Evolutionary conservation across 2,329 filamentous ascomycete species (phyloP).

Genomic region (Beauveria brongniartii): DNA sequence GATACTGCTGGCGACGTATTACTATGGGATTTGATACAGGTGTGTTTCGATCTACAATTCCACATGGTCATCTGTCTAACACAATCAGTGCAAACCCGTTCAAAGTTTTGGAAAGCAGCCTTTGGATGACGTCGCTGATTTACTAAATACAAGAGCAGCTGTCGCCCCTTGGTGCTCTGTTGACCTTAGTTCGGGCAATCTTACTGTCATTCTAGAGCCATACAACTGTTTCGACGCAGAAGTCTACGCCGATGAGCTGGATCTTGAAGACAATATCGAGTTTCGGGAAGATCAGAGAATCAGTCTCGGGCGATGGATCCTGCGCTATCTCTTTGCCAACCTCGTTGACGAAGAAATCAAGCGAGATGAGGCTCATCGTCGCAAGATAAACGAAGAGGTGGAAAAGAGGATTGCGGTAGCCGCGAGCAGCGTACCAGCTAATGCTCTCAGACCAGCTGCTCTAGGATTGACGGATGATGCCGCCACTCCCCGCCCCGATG

Average conservation of each 20-base stretch:
- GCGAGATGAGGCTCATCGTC: constrained; percentile 67
- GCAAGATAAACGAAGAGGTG: constrained; percentile 54
- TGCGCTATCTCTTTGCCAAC: constrained; percentile 84
- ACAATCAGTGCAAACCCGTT: constrained; percentile 66
- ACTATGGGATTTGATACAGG: constrained; percentile 86
- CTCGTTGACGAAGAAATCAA: constrained; percentile 86
- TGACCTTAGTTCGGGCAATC: constrained; percentile 82
- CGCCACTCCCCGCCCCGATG: constrained; percentile 57
- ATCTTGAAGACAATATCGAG: constrained; percentile 63
- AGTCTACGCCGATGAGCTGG: constrained; percentile 87
- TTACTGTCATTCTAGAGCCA: constrained; percentile 85
- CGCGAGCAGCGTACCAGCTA: constrained; percentile 53
- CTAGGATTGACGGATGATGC: constrained; percentile 18
- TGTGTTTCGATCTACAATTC: constrained; percentile 25
- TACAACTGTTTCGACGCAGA: constrained; percentile 97
- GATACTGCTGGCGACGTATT: constrained; percentile 94
- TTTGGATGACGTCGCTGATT: constrained; percentile 80
- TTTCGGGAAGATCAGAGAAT: constrained; percentile 94
- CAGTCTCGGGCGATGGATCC: constrained; percentile 92
- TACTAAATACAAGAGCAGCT: constrained; percentile 80
- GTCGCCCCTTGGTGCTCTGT: constrained; percentile 96
- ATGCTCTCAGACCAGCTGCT: constrained; percentile 33
- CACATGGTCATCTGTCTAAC: background rate
- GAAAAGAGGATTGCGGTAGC: constrained; percentile 50
- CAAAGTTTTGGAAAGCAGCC: constrained; percentile 91